Evolutionary conservation across 2,329 filamentous ascomycete genomes (phyloP).

Genomic region (Saccharata proteae): DNA sequence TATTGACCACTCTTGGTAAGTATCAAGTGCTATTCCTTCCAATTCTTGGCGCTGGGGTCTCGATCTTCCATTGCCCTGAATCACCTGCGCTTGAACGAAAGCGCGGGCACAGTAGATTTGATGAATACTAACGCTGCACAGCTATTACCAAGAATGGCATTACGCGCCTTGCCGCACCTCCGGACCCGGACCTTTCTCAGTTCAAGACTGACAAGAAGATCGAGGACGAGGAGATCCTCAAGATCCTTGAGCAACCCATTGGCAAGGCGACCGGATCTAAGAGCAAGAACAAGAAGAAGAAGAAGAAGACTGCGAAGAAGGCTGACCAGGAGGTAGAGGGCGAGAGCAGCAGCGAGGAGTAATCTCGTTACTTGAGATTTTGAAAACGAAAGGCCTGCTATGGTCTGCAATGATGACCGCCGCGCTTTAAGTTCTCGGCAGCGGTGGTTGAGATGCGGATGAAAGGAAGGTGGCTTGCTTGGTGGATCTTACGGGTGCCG

Average conservation of each 20-base stretch:
- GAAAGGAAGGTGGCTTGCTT: too few relatives aligned
- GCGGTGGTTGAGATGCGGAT: too few relatives aligned
- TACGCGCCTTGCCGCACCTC: constrained; percentile 68
- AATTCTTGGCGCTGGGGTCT: background rate
- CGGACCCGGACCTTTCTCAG: constrained; percentile 64
- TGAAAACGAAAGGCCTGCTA: background rate
- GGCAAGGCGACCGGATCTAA: constrained; percentile 50
- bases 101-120: background rate
- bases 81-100: background rate
- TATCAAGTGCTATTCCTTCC: constrained; percentile 15
- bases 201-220: constrained; percentile 97
- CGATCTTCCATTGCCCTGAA: background rate
- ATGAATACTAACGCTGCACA: constrained; percentile 24
- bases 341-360: constrained; percentile 27
- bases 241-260: constrained; percentile 83
- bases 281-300: constrained; percentile 82
- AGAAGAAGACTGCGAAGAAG: constrained; percentile 63
- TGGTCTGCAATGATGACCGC: too few relatives aligned
- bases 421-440: too few relatives aligned
- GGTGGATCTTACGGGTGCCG: too few relatives aligned
- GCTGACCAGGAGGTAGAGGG: constrained; percentile 39
- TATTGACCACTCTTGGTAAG: constrained; percentile 89
- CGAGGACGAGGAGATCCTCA: constrained; percentile 84
- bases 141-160: constrained; percentile 97
- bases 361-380: too few relatives aligned